Conservation (phyloP, 177 flowering plant species). For the Vitis hybrid region DNA sequence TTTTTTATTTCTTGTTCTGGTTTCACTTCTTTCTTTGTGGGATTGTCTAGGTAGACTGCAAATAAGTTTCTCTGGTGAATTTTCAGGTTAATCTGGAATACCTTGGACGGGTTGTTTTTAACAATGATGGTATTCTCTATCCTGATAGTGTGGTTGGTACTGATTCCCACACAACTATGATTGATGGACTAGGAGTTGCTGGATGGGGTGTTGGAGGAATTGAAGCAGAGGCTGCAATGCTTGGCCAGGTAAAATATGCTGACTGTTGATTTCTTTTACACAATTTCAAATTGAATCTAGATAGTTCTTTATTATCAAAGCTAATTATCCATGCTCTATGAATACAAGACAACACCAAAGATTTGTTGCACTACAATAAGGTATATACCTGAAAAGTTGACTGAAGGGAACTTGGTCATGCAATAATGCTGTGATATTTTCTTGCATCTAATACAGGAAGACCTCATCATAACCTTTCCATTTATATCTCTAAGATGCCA, state of each 20-base stretch:
- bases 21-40: neutral
- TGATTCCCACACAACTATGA: conserved; percentile 75
- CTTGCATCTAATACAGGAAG: too few relatives aligned
- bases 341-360: neutral
- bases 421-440: too few relatives aligned
- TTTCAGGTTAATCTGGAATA: conserved; percentile 66
- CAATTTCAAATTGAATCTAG: neutral
- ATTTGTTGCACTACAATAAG: too few relatives aligned
- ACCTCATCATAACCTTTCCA: too few relatives aligned
- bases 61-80: conserved; percentile 9
- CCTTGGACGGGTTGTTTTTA: conserved; percentile 64
- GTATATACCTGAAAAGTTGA: too few relatives aligned
- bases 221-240: conserved; percentile 73
- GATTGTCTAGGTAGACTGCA: neutral
- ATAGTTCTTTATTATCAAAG: neutral
- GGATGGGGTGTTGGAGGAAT: conserved; percentile 82
- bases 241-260: conserved; percentile 51
- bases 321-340: neutral
- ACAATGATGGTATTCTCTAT: conserved; percentile 49
- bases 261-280: neutral
- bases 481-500: too few relatives aligned
- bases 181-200: conserved; percentile 74
- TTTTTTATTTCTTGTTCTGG: too few relatives aligned
- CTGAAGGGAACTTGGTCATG: neutral
- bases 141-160: conserved; percentile 80